Base-by-base conservation (phyloP, 306 rosid species). In the Prunus kanzakura region DNA sequence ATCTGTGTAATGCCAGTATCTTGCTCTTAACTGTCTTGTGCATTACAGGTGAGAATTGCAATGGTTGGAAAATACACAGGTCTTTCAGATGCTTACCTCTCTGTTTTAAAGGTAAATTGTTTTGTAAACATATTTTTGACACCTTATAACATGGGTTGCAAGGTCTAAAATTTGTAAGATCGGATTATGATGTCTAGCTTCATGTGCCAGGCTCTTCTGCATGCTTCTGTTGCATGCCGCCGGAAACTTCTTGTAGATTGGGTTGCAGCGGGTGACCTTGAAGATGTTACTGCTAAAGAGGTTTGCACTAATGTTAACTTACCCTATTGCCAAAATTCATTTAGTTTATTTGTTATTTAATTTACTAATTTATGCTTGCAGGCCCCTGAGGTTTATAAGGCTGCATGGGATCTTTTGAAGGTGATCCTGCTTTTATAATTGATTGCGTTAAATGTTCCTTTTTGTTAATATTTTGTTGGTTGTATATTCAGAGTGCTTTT, bases 21-120 rank as follows among this genome's bases (percentile, higher is more conserved):
- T 20, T 49, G 64, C 47, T 73, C 25, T 74, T 56, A 65, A 71
- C 47, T 74, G 13, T 56, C 7, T 1, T 60, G 12, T 60, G 32
- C 46, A 1, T 67, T 55, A 55, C 96, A 92, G 97, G 97, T 92
- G 71, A 88, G 90, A 87, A 92, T 92, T 78, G 97, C 93, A 15
- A 92, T 90, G 96, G 97, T 92, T 67, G 97, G 97, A 87, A 92
- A 92, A 69, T 92, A 92, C 80, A 92, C 96, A 3, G 97, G 96
- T 61, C 93, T 92, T 78, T 82, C 91, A 25, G 97, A 92, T 85
- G 90, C 97, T 60, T 92, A 92, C 86, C 90, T 92, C 81, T 92
- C 96, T 84, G 91, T 92, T 82, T 30, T 92, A 54, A 92, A 92
- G 93, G 97, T 92, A 73, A 27, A 56, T 64, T 70, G 16, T 68